Evolutionary conservation across 805 yeast genomes (phyloP).

Genomic region (Clavispora asparagi): DNA sequence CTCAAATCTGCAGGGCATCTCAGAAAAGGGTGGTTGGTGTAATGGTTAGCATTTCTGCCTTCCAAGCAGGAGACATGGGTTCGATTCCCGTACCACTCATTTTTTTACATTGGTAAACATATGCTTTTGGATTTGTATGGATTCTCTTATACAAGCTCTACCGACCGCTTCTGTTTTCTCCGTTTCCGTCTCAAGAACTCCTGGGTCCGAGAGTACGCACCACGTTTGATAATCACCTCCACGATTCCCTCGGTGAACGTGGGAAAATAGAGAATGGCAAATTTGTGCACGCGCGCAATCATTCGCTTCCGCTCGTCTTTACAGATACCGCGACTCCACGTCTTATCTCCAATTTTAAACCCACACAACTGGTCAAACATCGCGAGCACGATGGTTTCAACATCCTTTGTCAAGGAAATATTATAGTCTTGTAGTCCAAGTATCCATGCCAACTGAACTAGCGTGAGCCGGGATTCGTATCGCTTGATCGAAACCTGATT

Average conservation of each 20-base stretch:
- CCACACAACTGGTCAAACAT: constrained; percentile 55
- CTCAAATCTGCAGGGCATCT: background rate
- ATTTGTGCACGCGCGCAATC: constrained; percentile 43
- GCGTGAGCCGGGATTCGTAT: constrained; percentile 11
- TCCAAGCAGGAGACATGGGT: constrained; percentile 94
- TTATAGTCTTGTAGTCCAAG: constrained; percentile 21
- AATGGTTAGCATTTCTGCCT: constrained; percentile 90
- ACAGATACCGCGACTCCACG: constrained; percentile 81
- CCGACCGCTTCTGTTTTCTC: constrained; percentile 2
- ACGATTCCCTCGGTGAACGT: constrained; percentile 49
- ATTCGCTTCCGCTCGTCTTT: constrained; percentile 45
- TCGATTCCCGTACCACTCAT: constrained; percentile 89
- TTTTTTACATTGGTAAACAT: constrained; percentile 24
- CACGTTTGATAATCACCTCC: constrained; percentile 74
- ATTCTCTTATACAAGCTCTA: background rate
- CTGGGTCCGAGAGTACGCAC: constrained; percentile 49
- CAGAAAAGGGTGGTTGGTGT: constrained; percentile 70
- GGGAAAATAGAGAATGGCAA: constrained; percentile 43
- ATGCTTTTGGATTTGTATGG: background rate
- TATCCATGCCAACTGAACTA: constrained; percentile 8
- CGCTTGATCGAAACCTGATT: constrained; percentile 5
- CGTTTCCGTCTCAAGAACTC: constrained; percentile 10
- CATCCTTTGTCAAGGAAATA: constrained; percentile 48
- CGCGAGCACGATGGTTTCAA: constrained; percentile 50
- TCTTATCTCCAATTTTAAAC: constrained; percentile 68